Evolutionary conservation across 2,329 filamentous ascomycete species (phyloP), one percentile per base, ranked within the genome.

Genomic region (Fusarium palustre): DNA sequence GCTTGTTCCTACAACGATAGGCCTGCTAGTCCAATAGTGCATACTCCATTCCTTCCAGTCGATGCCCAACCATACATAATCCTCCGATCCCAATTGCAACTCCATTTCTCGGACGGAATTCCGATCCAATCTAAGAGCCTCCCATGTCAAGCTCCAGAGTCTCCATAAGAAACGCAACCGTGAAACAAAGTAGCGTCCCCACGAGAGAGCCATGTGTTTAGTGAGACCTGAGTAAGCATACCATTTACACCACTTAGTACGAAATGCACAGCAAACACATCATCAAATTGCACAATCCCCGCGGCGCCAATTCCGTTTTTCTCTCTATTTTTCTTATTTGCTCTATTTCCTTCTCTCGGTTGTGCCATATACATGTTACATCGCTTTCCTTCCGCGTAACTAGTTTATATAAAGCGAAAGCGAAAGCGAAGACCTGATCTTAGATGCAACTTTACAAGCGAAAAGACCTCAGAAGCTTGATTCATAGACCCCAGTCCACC

Each of bases 191-290:
- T 55, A 55, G 31, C 33, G 31, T 38, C 53, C 13, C 28, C 50
- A 28, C 55, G 47, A 58, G 30, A 34, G n/a, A 36, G 8, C 52
- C 52, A 48, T 54, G 50, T 49, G 42, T 49, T 55, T 55, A 55
- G 53, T 55, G 53, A 55, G 53, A 55, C 24, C 42, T 55, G 53
- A 55, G 53, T 55, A 55, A 55, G 53, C 53, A 41, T 18, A 28
- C 48, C 24, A 41, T 52, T 52, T 52, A 52, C 48, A 52, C 13
- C 18, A 39, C 18, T 20, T n/a, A n/a, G 25, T 52, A 52, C 36
- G 7, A n/a, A 16, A 39, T 28, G 10, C 24, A 39, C 28, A 24
- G 24, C 18, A 15, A 39, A 39, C 25, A 28, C 18, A 39, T 16
- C 24, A 25, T 50, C n/a, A 28, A 39, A 50, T 39, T 20, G 2